Conservation (phyloP, 768 basidiomycete genomes). For the Phlebiopsis gigantea region DNA sequence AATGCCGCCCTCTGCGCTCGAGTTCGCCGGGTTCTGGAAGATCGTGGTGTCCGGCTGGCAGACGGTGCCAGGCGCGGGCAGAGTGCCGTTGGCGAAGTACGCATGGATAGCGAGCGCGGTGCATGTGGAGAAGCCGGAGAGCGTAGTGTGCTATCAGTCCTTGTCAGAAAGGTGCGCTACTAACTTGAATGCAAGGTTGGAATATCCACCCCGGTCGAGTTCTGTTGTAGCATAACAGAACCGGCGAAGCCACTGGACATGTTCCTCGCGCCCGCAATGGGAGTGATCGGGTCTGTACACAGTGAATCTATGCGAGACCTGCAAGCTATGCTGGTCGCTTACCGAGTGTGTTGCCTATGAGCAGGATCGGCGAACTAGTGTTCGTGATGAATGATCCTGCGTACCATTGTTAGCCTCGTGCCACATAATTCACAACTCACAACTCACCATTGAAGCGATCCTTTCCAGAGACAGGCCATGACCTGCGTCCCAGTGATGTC, state of each 20-base stretch:
- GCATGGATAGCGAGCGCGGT: slow-evolving; percentile 29
- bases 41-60: slow-evolving; percentile 24
- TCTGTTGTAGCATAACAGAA: slow-evolving; percentile 5
- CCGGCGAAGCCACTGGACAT: slow-evolving; percentile 3
- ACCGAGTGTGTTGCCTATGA: slow-evolving; percentile 21
- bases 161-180: neutral
- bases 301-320: neutral
- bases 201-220: neutral
- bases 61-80: slow-evolving; percentile 35
- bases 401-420: too few relatives aligned
- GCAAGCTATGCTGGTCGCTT: neutral
- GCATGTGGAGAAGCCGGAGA: slow-evolving; percentile 25
- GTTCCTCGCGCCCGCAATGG: slow-evolving; percentile 4
- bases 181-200: neutral
- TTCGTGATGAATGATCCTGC: slow-evolving; percentile 13
- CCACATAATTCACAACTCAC: neutral
- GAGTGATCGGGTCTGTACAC: slow-evolving; percentile 14
- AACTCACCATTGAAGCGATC: neutral
- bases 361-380: slow-evolving; percentile 23
- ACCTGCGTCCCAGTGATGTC: neutral
- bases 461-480: neutral
- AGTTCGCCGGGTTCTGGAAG: neutral
- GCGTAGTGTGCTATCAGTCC: slow-evolving; percentile 13
- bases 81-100: slow-evolving; percentile 36
- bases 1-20: neutral